Conservation (phyloP, 768 basidiomycete species). For the Pisolithus orientalis region DNA sequence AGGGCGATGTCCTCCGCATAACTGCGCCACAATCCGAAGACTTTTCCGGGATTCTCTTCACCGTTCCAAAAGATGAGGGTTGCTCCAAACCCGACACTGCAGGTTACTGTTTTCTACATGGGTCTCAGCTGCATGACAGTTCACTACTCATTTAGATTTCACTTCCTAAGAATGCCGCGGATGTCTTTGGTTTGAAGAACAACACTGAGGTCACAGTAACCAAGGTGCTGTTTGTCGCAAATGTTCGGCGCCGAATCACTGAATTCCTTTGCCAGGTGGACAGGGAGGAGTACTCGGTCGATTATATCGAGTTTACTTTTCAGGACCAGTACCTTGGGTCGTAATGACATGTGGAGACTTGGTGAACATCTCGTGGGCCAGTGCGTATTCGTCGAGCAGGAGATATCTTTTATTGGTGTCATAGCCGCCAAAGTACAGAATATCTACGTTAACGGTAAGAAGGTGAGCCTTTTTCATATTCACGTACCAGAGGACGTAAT, state of each 20-base stretch:
- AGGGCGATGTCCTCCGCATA: conserved; percentile 69
- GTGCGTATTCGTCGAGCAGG: conserved; percentile 80
- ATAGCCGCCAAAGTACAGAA: conserved; percentile 77
- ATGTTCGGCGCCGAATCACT: conserved; percentile 7
- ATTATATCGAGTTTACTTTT: conserved; percentile 86
- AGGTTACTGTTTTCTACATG: conserved; percentile 33
- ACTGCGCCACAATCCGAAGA: conserved; percentile 34
- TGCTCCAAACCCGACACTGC: conserved; percentile 57
- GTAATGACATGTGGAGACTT: conserved; percentile 96
- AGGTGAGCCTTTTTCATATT: conserved; percentile 36
- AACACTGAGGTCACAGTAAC: conserved; percentile 65
- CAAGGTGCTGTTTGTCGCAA: conserved; percentile 40
- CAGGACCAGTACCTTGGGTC: conserved; percentile 91
- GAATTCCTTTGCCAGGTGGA: conserved; percentile 49
- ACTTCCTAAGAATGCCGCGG: conserved; percentile 65
- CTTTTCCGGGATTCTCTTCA: conserved; percentile 51
- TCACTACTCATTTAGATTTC: conserved; percentile 49
- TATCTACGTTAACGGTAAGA: conserved; percentile 66
- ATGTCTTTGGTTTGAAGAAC: conserved; percentile 64
- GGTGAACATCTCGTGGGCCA: conserved; percentile 75
- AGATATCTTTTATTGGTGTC: conserved; percentile 77
- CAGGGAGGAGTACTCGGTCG: conserved; percentile 52
- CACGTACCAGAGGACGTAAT: neutral
- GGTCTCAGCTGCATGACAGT: neutral
- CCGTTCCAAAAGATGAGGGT: conserved; percentile 59